Evolutionary conservation across 2,329 filamentous ascomycete species (phyloP), one percentile per base, ranked within the genome.

Genomic region (Zymoseptoria passerinii): DNA sequence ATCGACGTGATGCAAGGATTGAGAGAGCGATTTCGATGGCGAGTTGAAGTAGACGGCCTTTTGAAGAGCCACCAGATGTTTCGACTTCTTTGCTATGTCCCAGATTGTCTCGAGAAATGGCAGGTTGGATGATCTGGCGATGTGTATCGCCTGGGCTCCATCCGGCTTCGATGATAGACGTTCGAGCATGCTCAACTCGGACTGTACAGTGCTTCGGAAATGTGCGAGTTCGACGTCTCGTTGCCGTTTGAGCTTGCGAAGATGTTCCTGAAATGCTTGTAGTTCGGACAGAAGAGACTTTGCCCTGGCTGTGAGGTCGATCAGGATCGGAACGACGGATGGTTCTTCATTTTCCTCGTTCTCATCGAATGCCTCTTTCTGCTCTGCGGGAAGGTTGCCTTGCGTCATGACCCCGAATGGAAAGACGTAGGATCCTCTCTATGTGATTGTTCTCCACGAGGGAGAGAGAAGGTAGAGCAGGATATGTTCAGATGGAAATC

Each of bases 41-140:
- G 61, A 64, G 28, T 64, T 63, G 56, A 64, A 82, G 63, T 82
- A 81, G 61, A 83, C 80, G 48, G 78, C 72, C 68, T 82, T 83
- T 54, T 78, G 75, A 55, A 88, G 77, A n/a, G 79, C 80, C 35
- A 81, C 76, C 8, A 89, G 65, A 0, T 82, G 80, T 0, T 70
- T 74, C 57, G 81, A 83, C 18, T 73, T 74, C 68, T 85, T 87
- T 16, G 83, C 83, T 20, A 81, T 78, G 28, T 73, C 71, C 86
- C 86, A 89, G 2, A 88, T 77, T 5, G 81, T 78, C 62, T 83
- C 79, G 56, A 84, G 82, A 67, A 87, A 88, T 0, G 82, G 79
- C 9, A 88, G 67, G 71, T 89, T 89, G 0, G 83, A 86, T 7
- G 83, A 86, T 53, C 81, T 78, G 51, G 87, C 74, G 28, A 81